Evolutionary conservation across 768 basidiomycete genomes (phyloP).

Genomic region (Pleurotus tuoliensis): DNA sequence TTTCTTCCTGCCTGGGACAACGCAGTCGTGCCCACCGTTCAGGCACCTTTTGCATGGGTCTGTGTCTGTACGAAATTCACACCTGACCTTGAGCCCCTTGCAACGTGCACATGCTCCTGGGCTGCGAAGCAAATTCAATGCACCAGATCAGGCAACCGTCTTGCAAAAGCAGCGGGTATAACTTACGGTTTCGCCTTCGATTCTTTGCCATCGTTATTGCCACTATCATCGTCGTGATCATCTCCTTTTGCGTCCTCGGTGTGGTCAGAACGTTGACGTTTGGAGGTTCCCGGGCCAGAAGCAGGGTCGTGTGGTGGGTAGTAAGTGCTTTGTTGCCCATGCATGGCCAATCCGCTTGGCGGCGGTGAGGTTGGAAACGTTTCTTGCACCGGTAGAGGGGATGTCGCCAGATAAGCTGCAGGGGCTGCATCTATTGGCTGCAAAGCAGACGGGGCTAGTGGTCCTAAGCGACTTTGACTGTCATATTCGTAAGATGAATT

Average conservation of each 20-base stretch:
- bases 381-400: conserved; percentile 25
- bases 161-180: neutral
- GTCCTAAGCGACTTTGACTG: neutral
- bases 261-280: conserved; percentile 30
- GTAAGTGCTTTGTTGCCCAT: conserved; percentile 18
- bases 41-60: conserved; percentile 76
- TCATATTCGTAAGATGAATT: neutral
- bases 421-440: conserved; percentile 12
- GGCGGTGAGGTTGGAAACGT: conserved; percentile 15
- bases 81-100: conserved; percentile 59
- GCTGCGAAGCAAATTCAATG: conserved; percentile 20
- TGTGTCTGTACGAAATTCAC: conserved; percentile 68
- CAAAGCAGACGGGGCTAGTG: neutral
- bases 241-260: conserved; percentile 30
- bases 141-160: conserved; percentile 8
- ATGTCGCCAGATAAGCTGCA: conserved; percentile 13
- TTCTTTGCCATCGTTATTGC: conserved; percentile 30
- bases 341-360: conserved; percentile 9
- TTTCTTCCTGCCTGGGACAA: conserved; percentile 82
- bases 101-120: conserved; percentile 69
- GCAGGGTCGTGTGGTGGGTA: conserved; percentile 12
- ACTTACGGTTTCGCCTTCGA: conserved; percentile 43
- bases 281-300: conserved; percentile 23
- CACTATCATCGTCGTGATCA: conserved; percentile 30
- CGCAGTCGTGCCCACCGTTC: conserved; percentile 67